Conservation (phyloP, 2,329 filamentous ascomycete species). For the Massarina eburnea region DNA sequence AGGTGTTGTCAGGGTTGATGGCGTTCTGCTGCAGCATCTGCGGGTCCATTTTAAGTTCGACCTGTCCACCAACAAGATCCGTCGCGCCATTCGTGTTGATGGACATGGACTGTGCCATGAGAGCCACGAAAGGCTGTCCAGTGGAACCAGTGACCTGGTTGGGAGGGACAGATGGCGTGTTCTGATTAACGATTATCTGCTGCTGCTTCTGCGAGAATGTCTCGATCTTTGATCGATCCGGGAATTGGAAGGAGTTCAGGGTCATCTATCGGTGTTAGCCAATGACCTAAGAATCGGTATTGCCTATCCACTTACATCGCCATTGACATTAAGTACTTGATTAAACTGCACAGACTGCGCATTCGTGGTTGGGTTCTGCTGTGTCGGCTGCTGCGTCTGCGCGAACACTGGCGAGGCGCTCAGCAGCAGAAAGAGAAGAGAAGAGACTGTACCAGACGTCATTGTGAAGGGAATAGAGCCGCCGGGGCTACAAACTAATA, state of each 20-base stretch:
- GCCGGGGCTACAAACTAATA: slow-evolving; percentile 32
- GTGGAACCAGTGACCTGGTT: slow-evolving; percentile 42
- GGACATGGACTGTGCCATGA: slow-evolving; percentile 35
- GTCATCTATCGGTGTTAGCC: slow-evolving; percentile 33
- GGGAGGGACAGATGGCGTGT: slow-evolving; percentile 34
- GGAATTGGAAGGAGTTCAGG: slow-evolving; percentile 41
- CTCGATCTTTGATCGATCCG: slow-evolving; percentile 40
- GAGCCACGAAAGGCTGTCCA: slow-evolving; percentile 40
- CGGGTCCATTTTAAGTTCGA: slow-evolving; percentile 37
- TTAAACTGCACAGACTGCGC: slow-evolving; percentile 30
- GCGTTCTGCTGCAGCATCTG: slow-evolving; percentile 31
- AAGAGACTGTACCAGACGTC: slow-evolving; percentile 42
- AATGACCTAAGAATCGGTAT: neutral
- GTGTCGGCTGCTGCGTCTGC: slow-evolving; percentile 20
- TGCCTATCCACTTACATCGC: slow-evolving; percentile 43
- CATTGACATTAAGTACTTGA: slow-evolving; percentile 44
- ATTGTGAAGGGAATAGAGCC: slow-evolving; percentile 28
- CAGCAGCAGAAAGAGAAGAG: slow-evolving; percentile 30
- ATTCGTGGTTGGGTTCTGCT: slow-evolving; percentile 2
- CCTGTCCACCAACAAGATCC: slow-evolving; percentile 39
- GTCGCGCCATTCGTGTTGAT: slow-evolving; percentile 41
- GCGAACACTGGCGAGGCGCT: slow-evolving; percentile 28
- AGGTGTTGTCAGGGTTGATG: slow-evolving; percentile 39
- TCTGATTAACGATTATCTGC: slow-evolving; percentile 45
- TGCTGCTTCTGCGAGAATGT: slow-evolving; percentile 43